Percentiles rank a stretch among this genome's conserved stretches.
These are phyloP conservation scores for Hypoxylon sp. DNA, from an alignment of 2,329 filamentous ascomycete genomes.

Conservation along the genomic window DNA sequence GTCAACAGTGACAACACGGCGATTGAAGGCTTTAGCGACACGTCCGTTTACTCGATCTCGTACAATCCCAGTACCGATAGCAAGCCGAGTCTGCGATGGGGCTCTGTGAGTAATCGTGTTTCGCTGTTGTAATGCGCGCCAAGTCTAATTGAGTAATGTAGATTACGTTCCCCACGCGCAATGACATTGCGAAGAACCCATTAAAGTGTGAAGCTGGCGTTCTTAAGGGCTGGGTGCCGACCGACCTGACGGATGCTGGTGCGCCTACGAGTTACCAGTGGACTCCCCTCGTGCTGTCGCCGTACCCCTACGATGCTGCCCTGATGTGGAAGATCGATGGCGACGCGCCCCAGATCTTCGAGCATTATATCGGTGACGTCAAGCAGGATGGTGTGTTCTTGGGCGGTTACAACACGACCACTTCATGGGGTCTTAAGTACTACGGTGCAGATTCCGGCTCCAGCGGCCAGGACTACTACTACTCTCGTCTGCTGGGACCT, in stretches of 20 bases:
- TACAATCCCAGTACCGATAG: conserved; percentile 33
- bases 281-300: conserved; percentile 32
- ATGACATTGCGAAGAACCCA: conserved; percentile 39
- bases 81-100: conserved; percentile 38
- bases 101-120: conserved; percentile 27
- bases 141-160: conserved; percentile 15
- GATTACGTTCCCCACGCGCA: conserved; percentile 41
- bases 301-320: conserved; percentile 36
- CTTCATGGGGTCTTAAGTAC: conserved; percentile 38
- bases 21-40: conserved; percentile 41
- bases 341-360: conserved; percentile 36
- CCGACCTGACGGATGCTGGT: conserved; percentile 37
- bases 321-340: conserved; percentile 40
- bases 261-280: conserved; percentile 36
- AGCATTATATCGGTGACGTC: conserved; percentile 37
- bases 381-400: conserved; percentile 41
- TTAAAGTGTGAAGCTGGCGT: conserved; percentile 35
- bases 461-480: conserved; percentile 34
- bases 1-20: conserved; percentile 37
- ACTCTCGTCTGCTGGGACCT: conserved; percentile 35
- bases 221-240: conserved; percentile 33
- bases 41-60: conserved; percentile 34
- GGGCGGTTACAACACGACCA: conserved; percentile 33
- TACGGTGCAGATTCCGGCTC: conserved; percentile 18
- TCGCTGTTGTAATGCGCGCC: neutral